Evolutionary conservation across 441 rosid species (phyloP).

Genomic region (Flueggea neowawraea): DNA sequence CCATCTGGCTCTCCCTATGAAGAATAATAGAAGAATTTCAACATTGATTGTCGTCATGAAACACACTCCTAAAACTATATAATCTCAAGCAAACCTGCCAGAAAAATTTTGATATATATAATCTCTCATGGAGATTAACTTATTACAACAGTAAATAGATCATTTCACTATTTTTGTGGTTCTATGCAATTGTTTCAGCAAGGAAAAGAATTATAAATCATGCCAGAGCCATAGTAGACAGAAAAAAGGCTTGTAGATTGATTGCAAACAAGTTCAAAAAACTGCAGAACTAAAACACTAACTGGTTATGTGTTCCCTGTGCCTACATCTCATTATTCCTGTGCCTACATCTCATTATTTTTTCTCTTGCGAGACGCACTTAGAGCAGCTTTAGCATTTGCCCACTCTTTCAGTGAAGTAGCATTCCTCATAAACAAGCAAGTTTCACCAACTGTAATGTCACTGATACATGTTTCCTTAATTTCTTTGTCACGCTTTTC

Average conservation of each 20-base stretch:
- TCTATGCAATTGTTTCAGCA: background rate
- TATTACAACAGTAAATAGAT: background rate
- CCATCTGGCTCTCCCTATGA: too few relatives aligned
- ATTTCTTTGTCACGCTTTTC: conserved; percentile 12
- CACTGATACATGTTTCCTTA: conserved; percentile 11
- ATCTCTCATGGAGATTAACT: background rate
- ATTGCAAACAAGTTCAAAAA: background rate
- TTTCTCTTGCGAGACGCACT: conserved; percentile 52
- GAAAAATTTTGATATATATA: background rate
- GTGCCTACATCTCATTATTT: conserved; percentile 24
- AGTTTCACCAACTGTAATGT: conserved; percentile 37
- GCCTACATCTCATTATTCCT: too few relatives aligned
- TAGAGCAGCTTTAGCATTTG: conserved; percentile 54
- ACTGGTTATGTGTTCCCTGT: background rate
- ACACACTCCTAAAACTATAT: too few relatives aligned
- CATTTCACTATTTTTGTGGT: background rate
- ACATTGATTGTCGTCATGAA: too few relatives aligned
- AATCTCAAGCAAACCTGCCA: too few relatives aligned
- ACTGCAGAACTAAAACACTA: background rate
- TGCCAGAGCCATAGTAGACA: too few relatives aligned
- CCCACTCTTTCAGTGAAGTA: conserved; percentile 67
- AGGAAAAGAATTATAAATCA: background rate
- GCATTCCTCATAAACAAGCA: conserved; percentile 78
- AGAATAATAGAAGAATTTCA: too few relatives aligned
- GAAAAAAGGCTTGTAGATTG: too few relatives aligned